These are phyloP conservation scores for Akanthomyces uredinophilus DNA, from an alignment of 2,329 filamentous ascomycete species.

Conservation along the genomic window DNA sequence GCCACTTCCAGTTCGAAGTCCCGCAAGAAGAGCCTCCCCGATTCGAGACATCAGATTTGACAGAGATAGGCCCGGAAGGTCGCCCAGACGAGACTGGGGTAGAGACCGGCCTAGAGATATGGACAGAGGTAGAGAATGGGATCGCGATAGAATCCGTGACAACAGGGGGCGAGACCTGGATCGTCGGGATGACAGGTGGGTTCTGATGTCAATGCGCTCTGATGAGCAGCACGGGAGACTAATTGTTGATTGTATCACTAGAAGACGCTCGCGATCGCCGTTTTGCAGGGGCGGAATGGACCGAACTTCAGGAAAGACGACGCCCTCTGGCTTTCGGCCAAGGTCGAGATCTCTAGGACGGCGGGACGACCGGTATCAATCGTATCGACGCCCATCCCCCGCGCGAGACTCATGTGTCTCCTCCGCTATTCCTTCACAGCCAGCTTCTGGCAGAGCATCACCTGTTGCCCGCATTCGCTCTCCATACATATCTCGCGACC, in stretches of 20 bases:
- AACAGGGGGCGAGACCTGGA: constrained; percentile 31
- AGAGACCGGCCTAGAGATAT: constrained; percentile 21
- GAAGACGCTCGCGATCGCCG: constrained; percentile 52
- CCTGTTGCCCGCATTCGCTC: constrained; percentile 48
- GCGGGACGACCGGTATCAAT: constrained; percentile 39
- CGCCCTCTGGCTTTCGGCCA: constrained; percentile 43
- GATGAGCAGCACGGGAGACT: background rate
- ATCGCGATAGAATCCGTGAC: constrained; percentile 23
- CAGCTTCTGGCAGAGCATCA: constrained; percentile 46
- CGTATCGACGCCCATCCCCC: constrained; percentile 44
- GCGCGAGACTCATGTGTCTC: constrained; percentile 45
- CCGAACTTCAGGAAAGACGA: constrained; percentile 31
- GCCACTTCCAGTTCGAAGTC: constrained; percentile 20
- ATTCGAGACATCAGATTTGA: constrained; percentile 35
- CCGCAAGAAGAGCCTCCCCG: constrained; percentile 33
- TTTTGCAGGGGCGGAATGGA: constrained; percentile 31
- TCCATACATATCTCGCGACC: constrained; percentile 39
- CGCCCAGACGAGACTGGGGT: constrained; percentile 33
- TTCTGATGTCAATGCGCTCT: background rate
- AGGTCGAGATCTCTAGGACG: constrained; percentile 48
- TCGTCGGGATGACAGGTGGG: constrained; percentile 39
- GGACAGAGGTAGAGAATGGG: constrained; percentile 28
- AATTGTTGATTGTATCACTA: constrained; percentile 23
- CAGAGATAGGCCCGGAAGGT: constrained; percentile 30
- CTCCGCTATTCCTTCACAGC: constrained; percentile 47